A percentile compares a stretch with the other conserved stretches of the same genome.
Conservation (phyloP, 805 yeast species). For the Pichia pseudocactophila region DNA sequence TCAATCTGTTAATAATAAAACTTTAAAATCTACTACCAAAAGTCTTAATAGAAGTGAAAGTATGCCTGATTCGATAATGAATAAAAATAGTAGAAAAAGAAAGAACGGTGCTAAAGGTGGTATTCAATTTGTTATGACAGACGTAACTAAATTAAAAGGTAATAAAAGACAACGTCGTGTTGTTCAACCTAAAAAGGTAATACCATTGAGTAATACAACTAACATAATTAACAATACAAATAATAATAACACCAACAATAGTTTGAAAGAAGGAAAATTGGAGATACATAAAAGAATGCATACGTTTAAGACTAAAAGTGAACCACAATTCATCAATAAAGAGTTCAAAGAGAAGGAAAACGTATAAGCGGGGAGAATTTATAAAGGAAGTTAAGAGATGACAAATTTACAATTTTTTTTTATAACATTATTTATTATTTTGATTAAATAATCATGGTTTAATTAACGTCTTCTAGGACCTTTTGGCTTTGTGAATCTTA, state of each 20-base stretch:
- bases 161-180: slow-evolving; percentile 4
- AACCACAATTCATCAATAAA: neutral
- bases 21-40: neutral
- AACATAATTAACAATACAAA: slow-evolving; percentile 7
- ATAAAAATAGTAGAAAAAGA: neutral
- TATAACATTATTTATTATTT: neutral
- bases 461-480: slow-evolving; percentile 54
- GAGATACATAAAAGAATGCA: neutral
- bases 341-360: neutral
- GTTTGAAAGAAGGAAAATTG: neutral
- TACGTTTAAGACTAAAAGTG: neutral
- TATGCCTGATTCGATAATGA: neutral
- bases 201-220: slow-evolving; percentile 10
- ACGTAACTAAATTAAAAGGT: slow-evolving; percentile 9
- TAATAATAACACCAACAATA: too few species aligned
- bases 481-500: slow-evolving; percentile 51
- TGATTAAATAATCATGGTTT: too few species aligned
- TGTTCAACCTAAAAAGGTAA: neutral
- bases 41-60: slow-evolving; percentile 2
- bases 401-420: too few species aligned
- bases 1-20: too few species aligned
- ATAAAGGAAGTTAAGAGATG: too few species aligned
- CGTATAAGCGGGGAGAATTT: neutral
- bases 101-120: neutral
- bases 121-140: slow-evolving; percentile 14